Evolutionary conservation across 257 asterid species (phyloP).

Genomic region (Avicennia marina): DNA sequence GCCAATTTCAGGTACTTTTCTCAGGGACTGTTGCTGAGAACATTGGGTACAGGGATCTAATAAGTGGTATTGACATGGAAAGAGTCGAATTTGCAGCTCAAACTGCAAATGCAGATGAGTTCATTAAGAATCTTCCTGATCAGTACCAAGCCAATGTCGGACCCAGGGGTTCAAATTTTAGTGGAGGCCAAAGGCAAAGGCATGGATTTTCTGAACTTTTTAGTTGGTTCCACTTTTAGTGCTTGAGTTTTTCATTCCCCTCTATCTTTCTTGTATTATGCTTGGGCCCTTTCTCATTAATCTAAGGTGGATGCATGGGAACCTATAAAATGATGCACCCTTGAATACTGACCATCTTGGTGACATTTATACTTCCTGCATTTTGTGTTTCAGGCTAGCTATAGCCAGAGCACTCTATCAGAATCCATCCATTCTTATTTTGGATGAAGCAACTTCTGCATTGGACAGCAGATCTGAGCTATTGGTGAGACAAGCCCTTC

Average conservation of each 20-base stretch:
- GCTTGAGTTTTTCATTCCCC: neutral
- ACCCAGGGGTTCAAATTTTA: conserved; percentile 84
- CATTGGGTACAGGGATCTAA: conserved; percentile 80
- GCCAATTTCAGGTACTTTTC: conserved; percentile 56
- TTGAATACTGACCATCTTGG: neutral
- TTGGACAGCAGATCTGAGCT: conserved; percentile 83
- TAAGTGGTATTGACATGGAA: conserved; percentile 67
- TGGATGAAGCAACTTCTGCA: conserved; percentile 98
- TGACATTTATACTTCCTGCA: neutral
- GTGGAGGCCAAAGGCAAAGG: conserved; percentile 99
- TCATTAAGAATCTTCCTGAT: conserved; percentile 59
- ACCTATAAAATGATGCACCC: neutral
- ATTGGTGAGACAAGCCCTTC: conserved; percentile 81
- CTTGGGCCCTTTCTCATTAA: neutral
- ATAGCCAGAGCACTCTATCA: conserved; percentile 91
- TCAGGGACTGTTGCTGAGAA: conserved; percentile 87
- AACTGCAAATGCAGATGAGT: conserved; percentile 88
- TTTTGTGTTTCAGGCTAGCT: conserved; percentile 55
- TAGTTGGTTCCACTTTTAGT: neutral
- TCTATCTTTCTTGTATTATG: neutral
- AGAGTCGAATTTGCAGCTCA: conserved; percentile 69
- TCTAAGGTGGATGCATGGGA: neutral
- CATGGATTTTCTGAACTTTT: conserved; percentile 6
- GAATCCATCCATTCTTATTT: conserved; percentile 79
- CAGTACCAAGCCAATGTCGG: conserved; percentile 67